phyloP scores from a whole-genome alignment of 2,329 filamentous ascomycete species.

The Xylariomycetidae sp. region DNA sequence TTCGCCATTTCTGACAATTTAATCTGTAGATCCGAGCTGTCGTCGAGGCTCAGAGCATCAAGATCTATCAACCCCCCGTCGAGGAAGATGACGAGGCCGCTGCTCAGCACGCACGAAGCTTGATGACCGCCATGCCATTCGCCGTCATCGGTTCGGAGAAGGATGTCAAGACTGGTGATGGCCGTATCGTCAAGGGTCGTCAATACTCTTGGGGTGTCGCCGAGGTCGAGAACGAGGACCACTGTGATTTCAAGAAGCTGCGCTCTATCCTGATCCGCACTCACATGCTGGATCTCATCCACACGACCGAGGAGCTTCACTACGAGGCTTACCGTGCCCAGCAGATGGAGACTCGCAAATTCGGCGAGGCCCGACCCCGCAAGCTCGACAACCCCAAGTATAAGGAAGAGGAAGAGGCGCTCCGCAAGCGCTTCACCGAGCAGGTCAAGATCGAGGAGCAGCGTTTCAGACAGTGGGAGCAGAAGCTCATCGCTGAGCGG shows the following conservation, averaged over 20 bases:
- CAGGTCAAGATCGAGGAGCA: conserved; percentile 99
- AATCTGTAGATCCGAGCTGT: conserved; percentile 75
- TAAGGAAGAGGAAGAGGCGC: conserved; percentile 98
- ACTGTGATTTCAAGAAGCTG: conserved; percentile 99
- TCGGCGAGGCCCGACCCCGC: conserved; percentile 91
- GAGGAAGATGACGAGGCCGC: conserved; percentile 98
- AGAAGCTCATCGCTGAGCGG: conserved; percentile 98
- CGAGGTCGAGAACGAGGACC: conserved; percentile 99
- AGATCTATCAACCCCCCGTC: conserved; percentile 96
- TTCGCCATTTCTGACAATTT: conserved; percentile 2
- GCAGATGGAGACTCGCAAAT: conserved; percentile 99
- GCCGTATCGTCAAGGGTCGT: conserved; percentile 95
- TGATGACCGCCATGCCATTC: conserved; percentile 98
- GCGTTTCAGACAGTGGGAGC: conserved; percentile 98
- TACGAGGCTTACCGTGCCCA: conserved; percentile 98
- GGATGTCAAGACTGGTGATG: conserved; percentile 94
- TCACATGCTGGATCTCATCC: conserved; percentile 99
- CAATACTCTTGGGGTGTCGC: conserved; percentile 99
- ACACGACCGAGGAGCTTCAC: conserved; percentile 98
- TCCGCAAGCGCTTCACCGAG: conserved; percentile 98
- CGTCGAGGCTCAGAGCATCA: conserved; percentile 97
- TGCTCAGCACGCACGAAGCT: conserved; percentile 85
- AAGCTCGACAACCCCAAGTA: conserved; percentile 99
- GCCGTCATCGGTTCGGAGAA: conserved; percentile 99
- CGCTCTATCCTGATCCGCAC: conserved; percentile 97